Evolutionary conservation across 495 filamentous ascomycete genomes (phyloP).

Genomic region (Aspergillus indologenus): DNA sequence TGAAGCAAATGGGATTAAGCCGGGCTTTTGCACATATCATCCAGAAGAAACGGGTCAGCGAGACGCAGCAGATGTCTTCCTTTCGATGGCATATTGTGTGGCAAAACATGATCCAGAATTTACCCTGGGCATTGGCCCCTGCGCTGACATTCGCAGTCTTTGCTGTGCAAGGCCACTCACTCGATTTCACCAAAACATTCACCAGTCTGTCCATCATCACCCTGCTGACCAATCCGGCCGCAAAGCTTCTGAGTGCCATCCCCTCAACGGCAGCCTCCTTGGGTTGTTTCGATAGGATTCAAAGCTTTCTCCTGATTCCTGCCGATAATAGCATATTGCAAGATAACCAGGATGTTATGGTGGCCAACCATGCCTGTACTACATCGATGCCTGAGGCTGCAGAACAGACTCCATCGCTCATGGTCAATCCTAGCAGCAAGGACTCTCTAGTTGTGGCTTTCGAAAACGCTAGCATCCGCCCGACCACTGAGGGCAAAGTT

Average conservation of each 20-base stretch:
- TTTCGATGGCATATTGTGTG: neutral
- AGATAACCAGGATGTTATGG: too few species aligned
- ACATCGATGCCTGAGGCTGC: too few species aligned
- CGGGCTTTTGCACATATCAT: neutral
- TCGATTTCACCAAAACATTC: neutral
- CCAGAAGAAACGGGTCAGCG: neutral
- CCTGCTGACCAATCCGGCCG: neutral
- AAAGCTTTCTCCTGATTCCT: neutral
- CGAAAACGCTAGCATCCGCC: neutral
- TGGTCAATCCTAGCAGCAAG: neutral
- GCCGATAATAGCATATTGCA: neutral
- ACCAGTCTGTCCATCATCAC: neutral
- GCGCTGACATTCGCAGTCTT: conserved; percentile 1
- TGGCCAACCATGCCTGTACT: too few species aligned
- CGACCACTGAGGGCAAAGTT: neutral
- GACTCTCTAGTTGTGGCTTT: neutral
- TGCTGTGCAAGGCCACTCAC: neutral
- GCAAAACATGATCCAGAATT: conserved; percentile 5
- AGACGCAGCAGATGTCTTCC: neutral
- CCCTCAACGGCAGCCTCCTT: neutral
- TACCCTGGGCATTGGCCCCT: conserved; percentile 1
- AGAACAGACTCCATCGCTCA: too few species aligned
- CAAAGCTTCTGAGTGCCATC: conserved; percentile 1
- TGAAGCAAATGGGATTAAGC: neutral
- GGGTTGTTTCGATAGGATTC: conserved; percentile 1